Conservation (phyloP, 169 alveolate species). For the Prorocentrum cordatum region DNA sequence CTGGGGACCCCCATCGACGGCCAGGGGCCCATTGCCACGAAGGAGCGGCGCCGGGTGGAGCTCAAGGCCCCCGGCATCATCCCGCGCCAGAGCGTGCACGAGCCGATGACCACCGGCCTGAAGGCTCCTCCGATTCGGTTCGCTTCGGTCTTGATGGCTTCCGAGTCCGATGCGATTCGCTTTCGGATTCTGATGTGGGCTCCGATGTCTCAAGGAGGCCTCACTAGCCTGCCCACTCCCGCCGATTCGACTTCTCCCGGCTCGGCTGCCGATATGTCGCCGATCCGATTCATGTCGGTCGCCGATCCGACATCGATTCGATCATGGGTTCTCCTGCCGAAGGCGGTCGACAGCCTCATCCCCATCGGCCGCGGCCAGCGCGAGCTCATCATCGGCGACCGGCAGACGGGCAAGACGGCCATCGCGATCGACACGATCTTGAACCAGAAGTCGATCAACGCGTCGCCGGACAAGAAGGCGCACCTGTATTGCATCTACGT, state of each 20-base stretch:
- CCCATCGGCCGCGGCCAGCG: conserved; percentile 99
- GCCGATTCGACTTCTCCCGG: too few relatives aligned
- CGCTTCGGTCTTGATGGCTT: too few relatives aligned
- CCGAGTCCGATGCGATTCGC: too few relatives aligned
- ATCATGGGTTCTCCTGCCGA: too few relatives aligned
- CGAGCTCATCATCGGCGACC: conserved; percentile 96
- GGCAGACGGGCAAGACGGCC: conserved; percentile 98
- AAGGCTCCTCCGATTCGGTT: neutral
- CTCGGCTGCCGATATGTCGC: too few relatives aligned
- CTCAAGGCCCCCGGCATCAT: conserved; percentile 97
- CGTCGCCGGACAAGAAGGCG: conserved; percentile 80
- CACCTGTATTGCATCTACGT: conserved; percentile 94
- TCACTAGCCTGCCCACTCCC: too few relatives aligned
- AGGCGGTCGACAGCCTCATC: conserved; percentile 93
- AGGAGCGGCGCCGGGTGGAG: conserved; percentile 88
- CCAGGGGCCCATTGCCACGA: conserved; percentile 83
- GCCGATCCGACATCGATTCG: too few relatives aligned
- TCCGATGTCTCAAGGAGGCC: too few relatives aligned
- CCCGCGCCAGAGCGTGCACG: conserved; percentile 93
- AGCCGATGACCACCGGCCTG: conserved; percentile 88
- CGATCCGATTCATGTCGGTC: too few relatives aligned
- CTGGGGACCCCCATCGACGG: conserved; percentile 96
- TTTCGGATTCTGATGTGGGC: too few relatives aligned
- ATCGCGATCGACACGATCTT: conserved; percentile 92
- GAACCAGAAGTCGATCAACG: conserved; percentile 85